phyloP scores from a whole-genome alignment of 371 early-diverging fungal genomes.

The Parasitella parasitica region DNA sequence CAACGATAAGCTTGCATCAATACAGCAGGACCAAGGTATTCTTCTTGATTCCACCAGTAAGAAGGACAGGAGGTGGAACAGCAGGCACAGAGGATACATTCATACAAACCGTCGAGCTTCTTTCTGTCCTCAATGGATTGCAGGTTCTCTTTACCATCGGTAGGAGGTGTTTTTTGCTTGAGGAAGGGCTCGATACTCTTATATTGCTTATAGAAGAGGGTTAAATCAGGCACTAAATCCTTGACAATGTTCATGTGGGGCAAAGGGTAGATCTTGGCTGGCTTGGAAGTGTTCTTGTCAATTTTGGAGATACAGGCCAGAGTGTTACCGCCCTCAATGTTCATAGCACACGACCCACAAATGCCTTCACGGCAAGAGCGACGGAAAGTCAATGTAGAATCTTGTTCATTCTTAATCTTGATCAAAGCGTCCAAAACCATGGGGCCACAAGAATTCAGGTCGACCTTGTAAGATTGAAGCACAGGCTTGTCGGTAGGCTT shows the following conservation, averaged over 20 bases:
- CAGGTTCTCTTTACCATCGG: constrained; percentile 80
- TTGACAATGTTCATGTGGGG: constrained; percentile 93
- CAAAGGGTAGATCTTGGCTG: constrained; percentile 90
- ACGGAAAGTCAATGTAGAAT: constrained; percentile 91
- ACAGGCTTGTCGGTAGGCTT: constrained; percentile 85
- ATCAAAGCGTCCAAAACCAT: constrained; percentile 94
- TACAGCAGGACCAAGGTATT: constrained; percentile 95
- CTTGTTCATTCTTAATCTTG: constrained; percentile 95
- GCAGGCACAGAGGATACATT: constrained; percentile 97
- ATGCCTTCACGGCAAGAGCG: constrained; percentile 80
- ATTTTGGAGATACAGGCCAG: constrained; percentile 92
- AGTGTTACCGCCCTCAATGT: constrained; percentile 94
- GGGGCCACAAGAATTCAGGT: constrained; percentile 90
- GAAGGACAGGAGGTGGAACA: constrained; percentile 96
- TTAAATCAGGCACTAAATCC: constrained; percentile 90
- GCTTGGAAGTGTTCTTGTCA: constrained; percentile 64
- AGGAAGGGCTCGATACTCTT: constrained; percentile 93
- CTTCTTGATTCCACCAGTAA: constrained; percentile 97
- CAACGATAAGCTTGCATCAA: constrained; percentile 97
- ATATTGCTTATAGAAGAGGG: constrained; percentile 96
- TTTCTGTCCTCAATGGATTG: constrained; percentile 92
- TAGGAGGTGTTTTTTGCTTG: constrained; percentile 76
- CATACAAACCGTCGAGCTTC: constrained; percentile 96
- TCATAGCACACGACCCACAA: constrained; percentile 98
- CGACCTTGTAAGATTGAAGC: constrained; percentile 84